These are phyloP conservation scores for Phellopilus nigrolimitatus DNA, from an alignment of 1,284 basidiomycete species.

Conservation along the genomic window DNA sequence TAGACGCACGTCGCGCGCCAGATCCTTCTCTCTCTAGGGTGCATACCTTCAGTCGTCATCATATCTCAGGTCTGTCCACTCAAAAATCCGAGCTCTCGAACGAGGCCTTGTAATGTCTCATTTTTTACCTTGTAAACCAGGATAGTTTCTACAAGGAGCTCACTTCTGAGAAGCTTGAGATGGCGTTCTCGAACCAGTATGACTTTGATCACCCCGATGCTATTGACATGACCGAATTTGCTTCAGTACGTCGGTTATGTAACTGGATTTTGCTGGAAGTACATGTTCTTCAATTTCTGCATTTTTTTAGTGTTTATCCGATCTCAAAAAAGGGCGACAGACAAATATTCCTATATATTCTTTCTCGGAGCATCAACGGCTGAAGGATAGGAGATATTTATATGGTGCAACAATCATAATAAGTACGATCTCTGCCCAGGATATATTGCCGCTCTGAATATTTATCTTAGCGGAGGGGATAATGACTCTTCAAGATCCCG, in stretches of 20 bases:
- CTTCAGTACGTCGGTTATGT: conserved; percentile 53
- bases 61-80: conserved; percentile 69
- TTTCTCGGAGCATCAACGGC: conserved; percentile 86
- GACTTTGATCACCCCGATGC: conserved; percentile 95
- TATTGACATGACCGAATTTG: conserved; percentile 87
- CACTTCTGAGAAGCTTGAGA: conserved; percentile 68
- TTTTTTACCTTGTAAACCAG: no score
- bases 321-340: conserved; percentile 80
- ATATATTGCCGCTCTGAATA: conserved; percentile 9
- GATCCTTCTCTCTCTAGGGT: conserved; percentile 77
- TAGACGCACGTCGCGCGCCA: conserved; percentile 91
- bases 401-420: conserved; percentile 97
- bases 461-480: conserved; percentile 76
- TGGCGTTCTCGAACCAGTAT: conserved; percentile 81
- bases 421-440: conserved; percentile 37
- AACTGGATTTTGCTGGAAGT: background rate
- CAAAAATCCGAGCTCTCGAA: background rate
- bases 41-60: conserved; percentile 85
- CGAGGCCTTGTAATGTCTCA: background rate
- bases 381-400: conserved; percentile 83
- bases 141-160: conserved; percentile 93
- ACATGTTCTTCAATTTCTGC: conserved; percentile 5
- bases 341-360: conserved; percentile 92
- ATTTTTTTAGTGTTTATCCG: conserved; percentile 64
- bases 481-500: conserved; percentile 81